A percentile compares a stretch with the other conserved stretches of the same genome.
phyloP scores from a whole-genome alignment of 2,329 filamentous ascomycete species.

The Neurospora sp. region DNA sequence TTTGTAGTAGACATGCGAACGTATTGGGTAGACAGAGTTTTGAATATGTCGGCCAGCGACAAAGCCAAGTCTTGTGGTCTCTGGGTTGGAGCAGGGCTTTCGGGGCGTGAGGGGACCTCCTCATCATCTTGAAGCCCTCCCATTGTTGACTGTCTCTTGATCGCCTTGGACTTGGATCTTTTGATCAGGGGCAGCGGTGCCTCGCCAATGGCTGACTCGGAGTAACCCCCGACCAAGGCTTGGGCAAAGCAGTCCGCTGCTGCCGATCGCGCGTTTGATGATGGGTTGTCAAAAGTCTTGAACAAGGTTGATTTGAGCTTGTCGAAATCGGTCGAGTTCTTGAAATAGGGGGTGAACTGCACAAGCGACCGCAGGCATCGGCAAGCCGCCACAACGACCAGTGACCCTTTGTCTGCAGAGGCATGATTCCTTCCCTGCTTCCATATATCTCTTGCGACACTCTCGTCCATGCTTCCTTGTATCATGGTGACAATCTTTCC shows the following conservation, averaged over 20 bases:
- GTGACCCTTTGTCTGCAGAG: slow-evolving; percentile 67
- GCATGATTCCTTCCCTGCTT: slow-evolving; percentile 77
- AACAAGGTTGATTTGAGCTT: slow-evolving; percentile 72
- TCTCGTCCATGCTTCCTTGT: slow-evolving; percentile 69
- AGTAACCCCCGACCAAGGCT: slow-evolving; percentile 72
- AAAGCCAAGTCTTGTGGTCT: slow-evolving; percentile 66
- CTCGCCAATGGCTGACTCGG: slow-evolving; percentile 43
- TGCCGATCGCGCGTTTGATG: slow-evolving; percentile 68
- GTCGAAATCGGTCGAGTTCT: slow-evolving; percentile 84
- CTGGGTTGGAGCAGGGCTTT: slow-evolving; percentile 61
- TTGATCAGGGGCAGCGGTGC: slow-evolving; percentile 52
- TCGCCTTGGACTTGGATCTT: slow-evolving; percentile 52
- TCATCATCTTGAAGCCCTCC: slow-evolving; percentile 63
- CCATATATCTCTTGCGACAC: slow-evolving; percentile 80
- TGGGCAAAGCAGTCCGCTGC: slow-evolving; percentile 79
- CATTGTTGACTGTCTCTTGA: slow-evolving; percentile 46
- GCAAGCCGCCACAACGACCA: slow-evolving; percentile 72
- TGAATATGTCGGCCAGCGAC: slow-evolving; percentile 68
- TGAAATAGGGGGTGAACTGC: slow-evolving; percentile 68
- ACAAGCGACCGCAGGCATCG: slow-evolving; percentile 68
- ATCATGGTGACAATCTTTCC: slow-evolving; percentile 71
- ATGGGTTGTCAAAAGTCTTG: slow-evolving; percentile 76
- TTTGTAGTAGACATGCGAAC: slow-evolving; percentile 70
- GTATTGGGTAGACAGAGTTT: slow-evolving; percentile 72
- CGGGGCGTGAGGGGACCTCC: slow-evolving; percentile 54